These are phyloP conservation scores for Panicum virgatum DNA, from an alignment of 202 grass and related monocot species.

Conservation along the genomic window DNA sequence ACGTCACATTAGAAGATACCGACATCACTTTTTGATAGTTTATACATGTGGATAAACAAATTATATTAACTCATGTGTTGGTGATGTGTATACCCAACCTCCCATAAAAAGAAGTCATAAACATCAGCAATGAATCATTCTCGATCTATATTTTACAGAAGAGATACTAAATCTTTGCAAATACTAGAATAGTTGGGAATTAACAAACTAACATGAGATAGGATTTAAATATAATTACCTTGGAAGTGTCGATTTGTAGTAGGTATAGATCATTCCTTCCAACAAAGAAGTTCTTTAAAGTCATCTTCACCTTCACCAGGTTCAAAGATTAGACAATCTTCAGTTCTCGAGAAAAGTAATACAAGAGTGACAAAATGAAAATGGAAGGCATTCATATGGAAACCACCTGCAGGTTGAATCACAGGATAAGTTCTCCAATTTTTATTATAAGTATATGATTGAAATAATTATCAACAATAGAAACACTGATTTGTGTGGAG, in stretches of 20 bases:
- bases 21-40: neutral
- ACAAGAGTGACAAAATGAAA: constrained; percentile 12
- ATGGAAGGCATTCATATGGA: neutral
- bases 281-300: constrained; percentile 61
- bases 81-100: neutral
- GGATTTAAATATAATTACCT: constrained; percentile 52
- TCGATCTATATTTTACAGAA: neutral
- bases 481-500: neutral
- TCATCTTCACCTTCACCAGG: constrained; percentile 73
- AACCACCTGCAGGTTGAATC: neutral
- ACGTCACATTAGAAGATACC: neutral
- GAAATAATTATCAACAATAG: neutral
- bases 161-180: neutral
- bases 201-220: neutral
- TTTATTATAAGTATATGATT: constrained; percentile 5
- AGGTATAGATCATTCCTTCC: constrained; percentile 69
- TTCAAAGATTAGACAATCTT: constrained; percentile 22
- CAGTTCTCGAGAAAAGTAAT: neutral
- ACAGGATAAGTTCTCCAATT: neutral
- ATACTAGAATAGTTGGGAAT: neutral
- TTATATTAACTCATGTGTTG: neutral
- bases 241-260: constrained; percentile 59
- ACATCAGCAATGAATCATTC: neutral
- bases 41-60: neutral
- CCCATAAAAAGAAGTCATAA: neutral